Percentiles rank a stretch among this genome's conserved stretches.
phyloP scores from a whole-genome alignment of 192 early-diverging fungal species.

The Backusella tarrabulga region DNA sequence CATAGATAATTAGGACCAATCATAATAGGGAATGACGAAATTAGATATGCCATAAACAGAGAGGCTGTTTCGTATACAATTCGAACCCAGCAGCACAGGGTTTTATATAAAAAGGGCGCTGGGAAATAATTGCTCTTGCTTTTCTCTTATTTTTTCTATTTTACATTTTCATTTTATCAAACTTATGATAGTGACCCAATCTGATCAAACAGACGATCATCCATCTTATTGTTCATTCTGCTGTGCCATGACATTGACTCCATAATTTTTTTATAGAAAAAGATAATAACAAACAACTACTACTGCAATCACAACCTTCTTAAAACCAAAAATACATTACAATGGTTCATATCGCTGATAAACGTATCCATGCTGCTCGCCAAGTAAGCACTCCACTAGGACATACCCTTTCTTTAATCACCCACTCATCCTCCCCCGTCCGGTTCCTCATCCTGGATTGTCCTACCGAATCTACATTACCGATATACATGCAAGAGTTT shows the following conservation, averaged over 20 bases:
- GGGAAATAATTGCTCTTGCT: background rate
- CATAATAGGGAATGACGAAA: background rate
- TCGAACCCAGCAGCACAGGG: background rate
- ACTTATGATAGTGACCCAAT: background rate
- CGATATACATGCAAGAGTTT: constrained; percentile 70
- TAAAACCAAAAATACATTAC: background rate
- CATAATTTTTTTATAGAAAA: background rate
- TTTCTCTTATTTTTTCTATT: background rate
- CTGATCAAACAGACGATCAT: background rate
- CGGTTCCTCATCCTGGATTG: constrained; percentile 92
- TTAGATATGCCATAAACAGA: background rate
- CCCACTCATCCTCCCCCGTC: constrained; percentile 48
- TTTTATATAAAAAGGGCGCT: background rate
- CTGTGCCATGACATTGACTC: constrained; percentile 1
- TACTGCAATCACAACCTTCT: background rate
- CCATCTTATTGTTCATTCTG: background rate
- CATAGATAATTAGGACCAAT: background rate
- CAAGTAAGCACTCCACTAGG: constrained; percentile 38
- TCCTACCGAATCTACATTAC: constrained; percentile 75
- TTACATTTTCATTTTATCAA: background rate
- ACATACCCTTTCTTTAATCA: constrained; percentile 60
- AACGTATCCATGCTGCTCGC: background rate
- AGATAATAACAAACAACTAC: background rate
- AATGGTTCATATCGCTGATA: constrained; percentile 3
- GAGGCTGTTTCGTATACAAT: background rate